These are phyloP conservation scores for Gloeopeniophorella convolvens DNA, from an alignment of 768 basidiomycete genomes.

Conservation along the genomic window DNA sequence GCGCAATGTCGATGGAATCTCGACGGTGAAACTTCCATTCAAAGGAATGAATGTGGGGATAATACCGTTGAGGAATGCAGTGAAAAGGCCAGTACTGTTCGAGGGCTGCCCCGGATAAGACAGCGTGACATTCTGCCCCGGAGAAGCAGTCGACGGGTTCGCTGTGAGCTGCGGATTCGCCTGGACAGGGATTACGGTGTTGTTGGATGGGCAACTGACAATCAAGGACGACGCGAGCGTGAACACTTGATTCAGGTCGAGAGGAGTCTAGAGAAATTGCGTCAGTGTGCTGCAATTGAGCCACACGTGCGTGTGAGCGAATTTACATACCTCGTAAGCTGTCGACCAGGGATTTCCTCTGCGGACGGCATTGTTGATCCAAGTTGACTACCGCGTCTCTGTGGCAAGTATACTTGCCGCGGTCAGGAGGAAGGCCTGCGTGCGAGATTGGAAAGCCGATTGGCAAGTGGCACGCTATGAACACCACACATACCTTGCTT, in stretches of 20 bases:
- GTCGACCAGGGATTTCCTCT: conserved; percentile 40
- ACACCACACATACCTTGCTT: conserved; percentile 26
- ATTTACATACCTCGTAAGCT: conserved; percentile 37
- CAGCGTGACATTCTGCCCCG: conserved; percentile 28
- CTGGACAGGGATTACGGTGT: conserved; percentile 43
- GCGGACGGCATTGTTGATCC: conserved; percentile 39
- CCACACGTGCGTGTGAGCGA: too few relatives aligned
- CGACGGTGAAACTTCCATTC: neutral
- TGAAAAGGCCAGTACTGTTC: conserved; percentile 1
- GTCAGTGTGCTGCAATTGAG: neutral
- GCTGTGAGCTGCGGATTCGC: conserved; percentile 40
- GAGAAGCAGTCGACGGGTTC: conserved; percentile 26
- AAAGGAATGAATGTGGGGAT: neutral
- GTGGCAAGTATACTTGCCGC: conserved; percentile 40
- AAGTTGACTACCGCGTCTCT: conserved; percentile 48
- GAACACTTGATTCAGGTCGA: conserved; percentile 35
- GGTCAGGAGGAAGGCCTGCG: neutral
- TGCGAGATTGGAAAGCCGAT: too few relatives aligned
- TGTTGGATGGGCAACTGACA: conserved; percentile 40
- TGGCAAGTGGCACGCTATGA: too few relatives aligned
- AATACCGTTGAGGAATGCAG: conserved; percentile 1
- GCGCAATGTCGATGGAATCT: neutral
- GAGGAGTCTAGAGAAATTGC: conserved; percentile 16
- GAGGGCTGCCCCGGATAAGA: conserved; percentile 12
- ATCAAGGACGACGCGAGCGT: conserved; percentile 42